Conservation (phyloP, 768 basidiomycete species). For the Porphyrellus cyaneotinctus region DNA sequence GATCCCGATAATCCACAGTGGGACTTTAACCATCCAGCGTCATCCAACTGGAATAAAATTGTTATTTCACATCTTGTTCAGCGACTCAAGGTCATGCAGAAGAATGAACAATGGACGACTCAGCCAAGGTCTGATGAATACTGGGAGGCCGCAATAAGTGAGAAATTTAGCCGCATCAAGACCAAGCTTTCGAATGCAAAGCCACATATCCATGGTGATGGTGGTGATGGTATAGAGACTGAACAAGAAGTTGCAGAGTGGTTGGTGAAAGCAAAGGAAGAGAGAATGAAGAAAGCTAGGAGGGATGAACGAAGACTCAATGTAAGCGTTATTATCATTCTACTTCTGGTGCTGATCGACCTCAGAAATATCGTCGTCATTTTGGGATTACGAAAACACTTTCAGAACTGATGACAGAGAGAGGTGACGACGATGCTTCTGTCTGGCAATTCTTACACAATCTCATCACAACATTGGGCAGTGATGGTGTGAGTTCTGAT, state of each 20-base stretch:
- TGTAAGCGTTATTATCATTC: background rate
- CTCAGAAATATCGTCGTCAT: background rate
- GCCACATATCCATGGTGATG: background rate
- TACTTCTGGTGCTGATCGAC: background rate
- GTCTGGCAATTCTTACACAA: background rate
- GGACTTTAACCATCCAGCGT: background rate
- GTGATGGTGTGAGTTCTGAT: conserved; percentile 6
- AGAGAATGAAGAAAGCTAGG: background rate
- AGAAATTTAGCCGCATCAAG: background rate
- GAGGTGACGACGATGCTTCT: background rate
- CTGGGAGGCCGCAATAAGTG: background rate
- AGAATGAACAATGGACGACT: background rate
- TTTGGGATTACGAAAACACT: background rate
- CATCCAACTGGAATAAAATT: background rate
- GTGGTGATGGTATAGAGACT: background rate
- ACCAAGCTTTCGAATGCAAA: background rate
- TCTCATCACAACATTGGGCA: background rate
- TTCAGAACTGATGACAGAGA: background rate
- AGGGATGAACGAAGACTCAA: background rate
- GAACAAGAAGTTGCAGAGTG: background rate
- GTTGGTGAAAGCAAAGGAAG: background rate
- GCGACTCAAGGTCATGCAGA: background rate
- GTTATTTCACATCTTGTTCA: background rate
- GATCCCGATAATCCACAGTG: background rate
- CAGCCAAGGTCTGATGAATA: background rate